Evolutionary conservation across 1,284 basidiomycete species (phyloP).

Genomic region (Malassezia pachydermatis): DNA sequence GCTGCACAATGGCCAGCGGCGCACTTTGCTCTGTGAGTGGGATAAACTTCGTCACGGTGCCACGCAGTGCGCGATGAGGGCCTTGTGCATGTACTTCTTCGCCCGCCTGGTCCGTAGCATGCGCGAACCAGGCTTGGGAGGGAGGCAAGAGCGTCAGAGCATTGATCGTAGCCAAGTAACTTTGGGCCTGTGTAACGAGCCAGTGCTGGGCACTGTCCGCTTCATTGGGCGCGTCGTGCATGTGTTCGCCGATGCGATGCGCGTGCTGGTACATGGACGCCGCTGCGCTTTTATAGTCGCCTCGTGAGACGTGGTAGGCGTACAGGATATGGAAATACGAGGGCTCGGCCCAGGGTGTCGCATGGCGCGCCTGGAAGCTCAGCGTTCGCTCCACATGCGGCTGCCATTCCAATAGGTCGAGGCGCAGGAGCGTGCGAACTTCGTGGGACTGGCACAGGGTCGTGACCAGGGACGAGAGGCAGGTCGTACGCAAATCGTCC

Average conservation of each 20-base stretch:
- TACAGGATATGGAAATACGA: conserved; percentile 90
- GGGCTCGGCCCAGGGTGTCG: conserved; percentile 72
- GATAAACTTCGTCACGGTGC: conserved; percentile 63
- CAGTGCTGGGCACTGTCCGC: conserved; percentile 49
- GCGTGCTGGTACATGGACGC: conserved; percentile 85
- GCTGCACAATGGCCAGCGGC: conserved; percentile 61
- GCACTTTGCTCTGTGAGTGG: conserved; percentile 56
- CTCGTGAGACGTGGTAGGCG: conserved; percentile 56
- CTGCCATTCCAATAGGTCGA: conserved; percentile 75
- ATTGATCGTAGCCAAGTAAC: conserved; percentile 75
- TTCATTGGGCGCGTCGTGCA: conserved; percentile 47
- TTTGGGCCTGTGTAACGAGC: conserved; percentile 64
- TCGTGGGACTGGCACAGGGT: conserved; percentile 85
- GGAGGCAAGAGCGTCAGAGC: conserved; percentile 70
- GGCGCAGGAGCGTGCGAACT: conserved; percentile 65
- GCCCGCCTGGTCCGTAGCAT: conserved; percentile 14
- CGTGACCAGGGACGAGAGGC: conserved; percentile 87
- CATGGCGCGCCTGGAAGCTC: conserved; percentile 86
- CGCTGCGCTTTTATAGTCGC: conserved; percentile 45
- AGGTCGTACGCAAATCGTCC: conserved; percentile 77
- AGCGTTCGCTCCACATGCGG: conserved; percentile 80
- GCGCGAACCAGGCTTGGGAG: conserved; percentile 71
- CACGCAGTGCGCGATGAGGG: conserved; percentile 26
- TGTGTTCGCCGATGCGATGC: conserved; percentile 55
- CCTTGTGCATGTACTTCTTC: conserved; percentile 14